These are phyloP conservation scores for Pyricularia sp. DNA, from an alignment of 2,329 filamentous ascomycete genomes.

Conservation along the genomic window DNA sequence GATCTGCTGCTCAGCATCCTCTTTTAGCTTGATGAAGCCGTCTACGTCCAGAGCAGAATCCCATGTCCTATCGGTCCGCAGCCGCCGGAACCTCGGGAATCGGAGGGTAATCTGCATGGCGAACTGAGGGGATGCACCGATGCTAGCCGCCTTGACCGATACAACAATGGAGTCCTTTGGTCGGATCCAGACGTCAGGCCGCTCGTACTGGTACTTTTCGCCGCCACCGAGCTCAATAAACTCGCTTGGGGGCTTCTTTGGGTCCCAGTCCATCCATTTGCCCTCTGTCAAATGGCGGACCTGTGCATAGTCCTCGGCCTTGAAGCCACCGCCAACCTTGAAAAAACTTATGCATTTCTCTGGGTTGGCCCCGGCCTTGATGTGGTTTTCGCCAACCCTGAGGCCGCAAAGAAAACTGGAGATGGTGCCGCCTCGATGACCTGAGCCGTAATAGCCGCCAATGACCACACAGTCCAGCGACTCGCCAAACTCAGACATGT, in stretches of 20 bases:
- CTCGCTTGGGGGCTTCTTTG: slow-evolving; percentile 62
- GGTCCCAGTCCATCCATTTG: slow-evolving; percentile 85
- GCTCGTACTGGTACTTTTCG: slow-evolving; percentile 59
- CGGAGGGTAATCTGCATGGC: slow-evolving; percentile 68
- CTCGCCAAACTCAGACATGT: slow-evolving; percentile 95
- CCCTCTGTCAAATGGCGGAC: slow-evolving; percentile 79
- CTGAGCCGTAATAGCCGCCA: slow-evolving; percentile 87
- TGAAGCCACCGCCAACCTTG: slow-evolving; percentile 94
- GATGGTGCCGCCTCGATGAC: slow-evolving; percentile 69
- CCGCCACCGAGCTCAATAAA: slow-evolving; percentile 78
- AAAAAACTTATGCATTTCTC: slow-evolving; percentile 91
- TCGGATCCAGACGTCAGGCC: slow-evolving; percentile 87
- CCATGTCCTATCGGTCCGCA: slow-evolving; percentile 82
- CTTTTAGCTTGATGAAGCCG: slow-evolving; percentile 66
- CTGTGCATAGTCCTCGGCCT: slow-evolving; percentile 72
- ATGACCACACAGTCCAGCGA: slow-evolving; percentile 83
- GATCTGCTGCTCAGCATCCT: slow-evolving; percentile 58
- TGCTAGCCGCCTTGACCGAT: slow-evolving; percentile 78
- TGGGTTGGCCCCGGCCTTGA: slow-evolving; percentile 46
- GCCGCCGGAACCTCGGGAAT: slow-evolving; percentile 79
- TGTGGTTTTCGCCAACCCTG: slow-evolving; percentile 60
- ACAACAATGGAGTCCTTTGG: slow-evolving; percentile 82
- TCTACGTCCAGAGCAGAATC: slow-evolving; percentile 66
- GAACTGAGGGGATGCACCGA: slow-evolving; percentile 69
- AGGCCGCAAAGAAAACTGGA: slow-evolving; percentile 89